Conservation (phyloP, 176 grass and related monocot species). For the Bonia amplexicaulis region DNA sequence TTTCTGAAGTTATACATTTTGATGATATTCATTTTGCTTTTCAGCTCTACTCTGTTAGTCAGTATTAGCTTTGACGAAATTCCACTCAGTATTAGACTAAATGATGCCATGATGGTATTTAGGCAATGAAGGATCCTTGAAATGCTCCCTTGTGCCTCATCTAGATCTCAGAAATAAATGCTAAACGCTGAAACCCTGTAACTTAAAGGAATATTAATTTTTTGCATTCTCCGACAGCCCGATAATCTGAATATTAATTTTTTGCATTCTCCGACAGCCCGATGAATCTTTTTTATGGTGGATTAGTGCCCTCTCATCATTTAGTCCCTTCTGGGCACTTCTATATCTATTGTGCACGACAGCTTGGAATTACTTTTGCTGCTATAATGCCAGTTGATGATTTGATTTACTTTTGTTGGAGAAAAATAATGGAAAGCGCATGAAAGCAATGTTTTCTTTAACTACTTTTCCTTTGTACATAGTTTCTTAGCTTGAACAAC, state of each 20-base stretch:
- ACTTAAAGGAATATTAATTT: not conserved
- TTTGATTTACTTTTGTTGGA: not conserved
- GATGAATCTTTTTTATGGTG: not conserved
- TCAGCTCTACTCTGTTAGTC: not conserved
- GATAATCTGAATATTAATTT: not conserved
- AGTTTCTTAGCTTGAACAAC: constrained; percentile 4
- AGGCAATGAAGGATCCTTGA: not conserved
- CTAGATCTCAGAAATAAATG: not conserved
- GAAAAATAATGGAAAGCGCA: not conserved
- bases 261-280: not conserved
- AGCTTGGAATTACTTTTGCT: not conserved
- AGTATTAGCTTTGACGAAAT: not conserved
- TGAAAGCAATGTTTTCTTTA: not conserved
- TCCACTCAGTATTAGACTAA: not conserved
- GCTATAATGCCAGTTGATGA: not conserved
- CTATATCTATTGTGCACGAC: not conserved
- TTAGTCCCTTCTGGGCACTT: not conserved
- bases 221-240: not conserved
- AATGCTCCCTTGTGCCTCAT: not conserved
- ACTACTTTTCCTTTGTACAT: not conserved
- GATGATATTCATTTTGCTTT: not conserved
- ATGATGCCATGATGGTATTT: not conserved
- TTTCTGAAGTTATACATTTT: constrained; percentile 16
- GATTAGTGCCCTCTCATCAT: not conserved
- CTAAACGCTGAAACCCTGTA: not conserved